These are phyloP conservation scores for Chytriomyces sp. DNA, from an alignment of 192 early-diverging fungal genomes.

Conservation along the genomic window DNA sequence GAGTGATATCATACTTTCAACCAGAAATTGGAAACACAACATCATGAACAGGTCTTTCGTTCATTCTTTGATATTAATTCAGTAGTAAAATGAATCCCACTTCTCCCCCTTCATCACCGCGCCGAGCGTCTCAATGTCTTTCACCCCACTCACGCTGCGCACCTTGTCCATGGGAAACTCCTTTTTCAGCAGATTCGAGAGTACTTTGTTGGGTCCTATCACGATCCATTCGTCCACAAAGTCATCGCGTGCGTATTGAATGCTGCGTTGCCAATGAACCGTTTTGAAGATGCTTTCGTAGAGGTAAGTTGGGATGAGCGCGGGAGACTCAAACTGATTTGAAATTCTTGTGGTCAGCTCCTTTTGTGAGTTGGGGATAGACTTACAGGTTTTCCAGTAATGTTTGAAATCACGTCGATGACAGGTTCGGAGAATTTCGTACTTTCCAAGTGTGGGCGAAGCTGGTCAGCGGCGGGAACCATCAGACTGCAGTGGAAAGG, in stretches of 20 bases:
- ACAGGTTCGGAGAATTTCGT: constrained; percentile 72
- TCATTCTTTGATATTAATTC: too few relatives aligned
- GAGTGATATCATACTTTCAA: too few relatives aligned
- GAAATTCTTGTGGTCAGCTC: not conserved
- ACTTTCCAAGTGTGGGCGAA: constrained; percentile 71
- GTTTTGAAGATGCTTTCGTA: constrained; percentile 80
- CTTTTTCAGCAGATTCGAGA: constrained; percentile 85
- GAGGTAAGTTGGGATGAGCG: constrained; percentile 62
- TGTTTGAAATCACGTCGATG: constrained; percentile 91
- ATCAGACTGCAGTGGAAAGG: constrained; percentile 96
- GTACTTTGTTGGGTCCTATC: constrained; percentile 84
- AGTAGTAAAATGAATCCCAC: constrained; percentile 18
- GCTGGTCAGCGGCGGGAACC: constrained; percentile 77
- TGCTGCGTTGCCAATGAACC: constrained; percentile 87
- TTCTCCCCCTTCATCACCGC: constrained; percentile 7
- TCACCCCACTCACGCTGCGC: constrained; percentile 6
- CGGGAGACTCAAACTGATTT: not conserved
- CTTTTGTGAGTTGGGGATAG: not conserved
- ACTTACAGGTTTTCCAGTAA: constrained; percentile 79
- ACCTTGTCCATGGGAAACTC: constrained; percentile 67
- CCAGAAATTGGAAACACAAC: too few relatives aligned
- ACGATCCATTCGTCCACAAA: constrained; percentile 84
- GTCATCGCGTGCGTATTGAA: constrained; percentile 76
- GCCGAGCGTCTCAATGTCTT: constrained; percentile 16
- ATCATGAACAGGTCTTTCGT: too few relatives aligned